Conservation (phyloP, 2,329 filamentous ascomycete genomes). For the Epichloe glyceriae region DNA sequence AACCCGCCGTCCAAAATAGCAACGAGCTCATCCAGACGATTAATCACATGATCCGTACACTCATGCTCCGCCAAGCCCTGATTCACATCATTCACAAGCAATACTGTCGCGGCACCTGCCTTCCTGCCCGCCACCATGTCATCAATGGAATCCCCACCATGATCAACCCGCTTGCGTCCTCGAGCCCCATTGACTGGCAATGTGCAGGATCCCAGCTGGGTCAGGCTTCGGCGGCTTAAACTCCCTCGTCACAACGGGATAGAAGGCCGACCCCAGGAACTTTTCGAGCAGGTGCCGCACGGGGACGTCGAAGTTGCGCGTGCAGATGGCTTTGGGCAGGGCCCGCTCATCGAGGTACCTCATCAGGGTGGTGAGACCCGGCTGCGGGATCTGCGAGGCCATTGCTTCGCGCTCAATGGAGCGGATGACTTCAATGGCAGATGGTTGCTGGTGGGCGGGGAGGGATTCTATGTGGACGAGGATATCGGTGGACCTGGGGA, state of each 20-base stretch:
- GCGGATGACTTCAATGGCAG: conserved; percentile 62
- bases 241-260: conserved; percentile 72
- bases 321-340: conserved; percentile 76
- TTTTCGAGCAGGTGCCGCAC: conserved; percentile 62
- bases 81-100: conserved; percentile 78
- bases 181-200: conserved; percentile 61
- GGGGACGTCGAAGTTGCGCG: conserved; percentile 79
- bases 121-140: conserved; percentile 79
- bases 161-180: conserved; percentile 35
- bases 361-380: conserved; percentile 69
- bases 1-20: conserved; percentile 65
- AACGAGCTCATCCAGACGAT: conserved; percentile 62
- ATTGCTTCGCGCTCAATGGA: conserved; percentile 72
- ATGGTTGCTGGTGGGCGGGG: conserved; percentile 42
- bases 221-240: conserved; percentile 76
- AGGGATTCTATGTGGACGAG: conserved; percentile 75
- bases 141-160: conserved; percentile 72
- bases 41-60: conserved; percentile 65
- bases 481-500: conserved; percentile 65
- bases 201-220: conserved; percentile 77
- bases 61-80: conserved; percentile 53
- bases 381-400: conserved; percentile 65
- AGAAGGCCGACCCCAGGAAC: conserved; percentile 59
- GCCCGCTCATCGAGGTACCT: conserved; percentile 56
- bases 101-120: conserved; percentile 81